These are phyloP conservation scores for Cerioporus squamosus DNA, from an alignment of 1,284 basidiomycete species.

Conservation along the genomic window DNA sequence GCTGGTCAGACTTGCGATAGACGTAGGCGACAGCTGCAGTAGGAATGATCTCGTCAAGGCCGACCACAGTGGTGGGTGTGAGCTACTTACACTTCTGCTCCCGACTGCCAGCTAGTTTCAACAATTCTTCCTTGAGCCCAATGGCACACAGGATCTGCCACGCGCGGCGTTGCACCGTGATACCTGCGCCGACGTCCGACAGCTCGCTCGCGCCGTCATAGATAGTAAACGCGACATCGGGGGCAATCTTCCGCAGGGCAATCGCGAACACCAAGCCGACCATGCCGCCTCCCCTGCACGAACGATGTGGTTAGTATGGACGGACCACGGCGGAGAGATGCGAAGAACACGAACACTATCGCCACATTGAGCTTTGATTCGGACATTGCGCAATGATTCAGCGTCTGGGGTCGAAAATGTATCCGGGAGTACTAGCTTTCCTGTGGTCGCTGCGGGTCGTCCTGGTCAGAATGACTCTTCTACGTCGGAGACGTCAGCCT, in stretches of 20 bases:
- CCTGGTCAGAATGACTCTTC: too few relatives aligned
- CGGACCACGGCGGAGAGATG: too few relatives aligned
- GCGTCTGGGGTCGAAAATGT: too few relatives aligned
- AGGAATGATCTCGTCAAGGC: neutral
- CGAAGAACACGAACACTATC: conserved; percentile 1
- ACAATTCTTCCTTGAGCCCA: conserved; percentile 50
- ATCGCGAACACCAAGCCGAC: conserved; percentile 40
- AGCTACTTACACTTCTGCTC: conserved; percentile 16
- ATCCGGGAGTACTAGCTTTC: too few relatives aligned
- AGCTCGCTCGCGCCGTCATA: conserved; percentile 54
- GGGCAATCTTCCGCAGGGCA: conserved; percentile 37
- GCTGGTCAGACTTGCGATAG: conserved; percentile 12
- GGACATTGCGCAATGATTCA: too few relatives aligned
- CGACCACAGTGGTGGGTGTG: too few relatives aligned
- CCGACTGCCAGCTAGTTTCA: conserved; percentile 45
- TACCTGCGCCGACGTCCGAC: conserved; percentile 56
- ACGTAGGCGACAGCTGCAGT: neutral
- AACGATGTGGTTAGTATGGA: too few relatives aligned
- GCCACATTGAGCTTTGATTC: conserved; percentile 5
- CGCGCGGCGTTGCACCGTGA: conserved; percentile 54
- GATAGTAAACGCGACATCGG: conserved; percentile 43
- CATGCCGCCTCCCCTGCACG: conserved; percentile 42
- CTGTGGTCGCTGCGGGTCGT: too few relatives aligned
- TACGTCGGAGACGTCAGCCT: too few relatives aligned
- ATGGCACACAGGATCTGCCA: conserved; percentile 53